Percentiles rank a stretch among this genome's conserved stretches.
Conservation (phyloP, 768 basidiomycete species). For the Amanita pseudoporphyria region DNA sequence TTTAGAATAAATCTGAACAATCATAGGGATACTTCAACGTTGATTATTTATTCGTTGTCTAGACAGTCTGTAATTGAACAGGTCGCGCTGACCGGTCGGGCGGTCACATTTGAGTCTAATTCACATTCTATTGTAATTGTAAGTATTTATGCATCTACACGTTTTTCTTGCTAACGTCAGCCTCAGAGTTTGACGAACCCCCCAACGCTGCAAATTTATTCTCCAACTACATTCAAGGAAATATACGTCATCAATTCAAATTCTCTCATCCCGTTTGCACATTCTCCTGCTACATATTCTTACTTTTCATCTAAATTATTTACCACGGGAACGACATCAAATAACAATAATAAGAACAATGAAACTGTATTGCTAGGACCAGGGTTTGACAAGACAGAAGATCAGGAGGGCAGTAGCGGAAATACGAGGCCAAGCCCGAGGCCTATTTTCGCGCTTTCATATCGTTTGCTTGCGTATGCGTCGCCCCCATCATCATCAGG, state of each 20-base stretch:
- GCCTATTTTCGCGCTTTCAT: slow-evolving; percentile 53
- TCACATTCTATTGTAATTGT: slow-evolving; percentile 48
- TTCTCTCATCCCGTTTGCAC: slow-evolving; percentile 35
- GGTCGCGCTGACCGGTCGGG: slow-evolving; percentile 29
- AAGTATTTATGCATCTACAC: slow-evolving; percentile 16
- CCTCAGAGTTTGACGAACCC: slow-evolving; percentile 51
- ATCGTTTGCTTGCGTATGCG: slow-evolving; percentile 55
- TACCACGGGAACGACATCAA: slow-evolving; percentile 9
- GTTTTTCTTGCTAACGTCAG: slow-evolving; percentile 4
- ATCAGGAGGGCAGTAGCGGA: background rate
- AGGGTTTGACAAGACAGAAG: background rate
- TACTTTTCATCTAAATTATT: slow-evolving; percentile 12
- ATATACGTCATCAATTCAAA: slow-evolving; percentile 40
- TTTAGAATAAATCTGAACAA: slow-evolving; percentile 8
- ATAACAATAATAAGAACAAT: slow-evolving; percentile 16
- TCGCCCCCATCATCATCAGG: slow-evolving; percentile 12
- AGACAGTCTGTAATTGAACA: slow-evolving; percentile 41
- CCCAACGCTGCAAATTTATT: slow-evolving; percentile 45
- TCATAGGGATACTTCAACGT: slow-evolving; percentile 12
- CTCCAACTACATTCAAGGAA: slow-evolving; percentile 39
- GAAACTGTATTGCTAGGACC: slow-evolving; percentile 7
- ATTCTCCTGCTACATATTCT: slow-evolving; percentile 18
- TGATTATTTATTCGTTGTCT: slow-evolving; percentile 23
- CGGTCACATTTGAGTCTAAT: slow-evolving; percentile 36
- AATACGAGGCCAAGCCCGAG: slow-evolving; percentile 14